phyloP scores from a whole-genome alignment of 176 grass and related monocot genomes.

The Guadua angustifolia region DNA sequence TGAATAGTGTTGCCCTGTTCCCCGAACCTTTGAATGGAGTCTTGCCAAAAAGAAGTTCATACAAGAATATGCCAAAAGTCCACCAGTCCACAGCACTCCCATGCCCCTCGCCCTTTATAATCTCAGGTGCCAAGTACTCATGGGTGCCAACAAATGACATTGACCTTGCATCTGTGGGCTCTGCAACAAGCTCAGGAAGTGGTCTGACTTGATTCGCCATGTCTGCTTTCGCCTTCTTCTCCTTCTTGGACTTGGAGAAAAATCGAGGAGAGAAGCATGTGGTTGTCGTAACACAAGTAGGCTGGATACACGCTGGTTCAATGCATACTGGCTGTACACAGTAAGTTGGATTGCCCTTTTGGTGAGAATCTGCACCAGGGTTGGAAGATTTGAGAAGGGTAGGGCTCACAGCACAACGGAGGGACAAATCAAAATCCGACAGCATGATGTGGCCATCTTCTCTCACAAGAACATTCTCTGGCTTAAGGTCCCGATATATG shows the following conservation, averaged over 20 bases:
- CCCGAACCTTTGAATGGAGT: constrained; percentile 83
- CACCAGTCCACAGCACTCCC: constrained; percentile 93
- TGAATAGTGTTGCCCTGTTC: constrained; percentile 79
- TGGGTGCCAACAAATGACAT: constrained; percentile 91
- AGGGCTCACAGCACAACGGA: constrained; percentile 69
- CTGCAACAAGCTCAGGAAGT: constrained; percentile 72
- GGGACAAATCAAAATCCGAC: constrained; percentile 84
- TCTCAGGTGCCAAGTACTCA: constrained; percentile 79
- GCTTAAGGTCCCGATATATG: constrained; percentile 84
- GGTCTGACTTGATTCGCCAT: constrained; percentile 63
- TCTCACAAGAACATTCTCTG: constrained; percentile 85
- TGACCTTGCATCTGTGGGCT: constrained; percentile 80
- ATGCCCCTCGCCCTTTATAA: constrained; percentile 85
- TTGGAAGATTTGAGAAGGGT: constrained; percentile 72
- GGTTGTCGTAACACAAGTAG: constrained; percentile 59
- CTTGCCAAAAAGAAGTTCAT: constrained; percentile 78
- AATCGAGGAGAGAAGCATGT: constrained; percentile 73
- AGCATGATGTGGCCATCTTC: constrained; percentile 93
- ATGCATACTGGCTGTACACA: constrained; percentile 67
- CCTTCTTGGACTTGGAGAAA: constrained; percentile 73
- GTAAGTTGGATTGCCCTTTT: constrained; percentile 54
- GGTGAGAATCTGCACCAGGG: constrained; percentile 47
- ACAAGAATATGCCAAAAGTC: constrained; percentile 90
- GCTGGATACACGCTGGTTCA: constrained; percentile 67
- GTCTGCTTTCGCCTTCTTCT: constrained; percentile 65